Conservation (phyloP, 768 basidiomycete genomes). For the Tricholoma bakamatsutake region DNA sequence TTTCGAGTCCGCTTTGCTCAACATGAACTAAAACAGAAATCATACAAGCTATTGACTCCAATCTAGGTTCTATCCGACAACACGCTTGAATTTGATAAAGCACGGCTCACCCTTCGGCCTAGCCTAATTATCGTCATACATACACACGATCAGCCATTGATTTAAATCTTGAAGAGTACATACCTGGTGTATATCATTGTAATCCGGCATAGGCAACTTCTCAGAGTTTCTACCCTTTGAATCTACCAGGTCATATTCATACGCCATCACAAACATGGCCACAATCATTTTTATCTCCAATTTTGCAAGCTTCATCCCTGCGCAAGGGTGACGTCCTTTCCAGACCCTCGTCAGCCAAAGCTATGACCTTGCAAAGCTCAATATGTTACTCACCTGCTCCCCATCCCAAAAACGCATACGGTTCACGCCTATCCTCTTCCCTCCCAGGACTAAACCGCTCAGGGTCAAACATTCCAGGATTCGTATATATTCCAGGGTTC, state of each 20-base stretch:
- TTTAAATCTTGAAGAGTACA: neutral
- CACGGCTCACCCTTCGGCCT: no score
- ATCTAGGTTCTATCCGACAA: no score
- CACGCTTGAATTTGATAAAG: no score
- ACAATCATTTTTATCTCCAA: conserved; percentile 11
- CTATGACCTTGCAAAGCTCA: neutral
- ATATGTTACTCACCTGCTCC: conserved; percentile 27
- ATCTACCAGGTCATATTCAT: conserved; percentile 31
- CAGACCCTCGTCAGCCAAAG: neutral
- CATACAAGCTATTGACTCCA: no score
- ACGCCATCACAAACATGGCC: conserved; percentile 26
- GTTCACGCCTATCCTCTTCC: conserved; percentile 30
- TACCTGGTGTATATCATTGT: conserved; percentile 28
- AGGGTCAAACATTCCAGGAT: conserved; percentile 32
- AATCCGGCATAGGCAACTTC: conserved; percentile 21
- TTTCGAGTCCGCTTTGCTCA: no score
- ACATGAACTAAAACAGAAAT: no score
- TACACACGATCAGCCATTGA: neutral
- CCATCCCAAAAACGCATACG: conserved; percentile 32
- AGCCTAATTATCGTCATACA: no score
- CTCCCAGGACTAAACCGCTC: conserved; percentile 23
- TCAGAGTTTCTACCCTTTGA: conserved; percentile 19
- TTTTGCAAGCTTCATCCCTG: conserved; percentile 34
- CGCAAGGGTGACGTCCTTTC: conserved; percentile 33
- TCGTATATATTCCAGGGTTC: conserved; percentile 28